Base-by-base conservation (phyloP, 768 basidiomycete genomes). In the Boletus rubescentipes region DNA sequence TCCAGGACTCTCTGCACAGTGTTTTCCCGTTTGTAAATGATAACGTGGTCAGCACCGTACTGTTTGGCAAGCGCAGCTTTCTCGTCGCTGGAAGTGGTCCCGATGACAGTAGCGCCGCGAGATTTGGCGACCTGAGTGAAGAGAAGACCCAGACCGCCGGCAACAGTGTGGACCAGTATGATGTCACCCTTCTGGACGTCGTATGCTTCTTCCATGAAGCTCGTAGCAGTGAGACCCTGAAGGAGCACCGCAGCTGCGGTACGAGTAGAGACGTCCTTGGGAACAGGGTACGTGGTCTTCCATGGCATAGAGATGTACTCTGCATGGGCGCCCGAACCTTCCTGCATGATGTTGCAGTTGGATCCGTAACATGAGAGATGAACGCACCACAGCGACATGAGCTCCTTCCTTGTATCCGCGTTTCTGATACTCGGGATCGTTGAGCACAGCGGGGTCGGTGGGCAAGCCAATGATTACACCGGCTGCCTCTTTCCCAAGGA, bases 91-190 rank as follows among this genome's bases (percentile, higher is more conserved):
- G 93, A 96, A 2, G 91, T 91, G 14, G 95, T 98, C 2, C 93
- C 96, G 61, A 99, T 96, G 23, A 98, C 91, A 9, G 83, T 87
- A 1, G 90, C 95, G 6, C 96, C 96, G 18, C 83, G 75, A 40
- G 77, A 74, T 66, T 83, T 86, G 36, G 84, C 83, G 31, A 90
- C 66, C 73, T 96, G 87, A 9, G 81, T 76, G 50, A 86, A 77
- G 30, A 87, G 66, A 26, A 87, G 75, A 3, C 85, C 96, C 10
- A 97, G 78, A 11, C 95, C 94, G 31, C 96, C 96, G 0, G 96
- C 94, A 32, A 96, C 81, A 31, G 96, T 95, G 67, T 97, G 91
- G 2, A 98, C 80, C 45, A 96, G 79, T 51, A 95, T 84, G 43
- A 75, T 80, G 63, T 96, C 93, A 2, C 83, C 88, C 61, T 80